Evolutionary conservation across 306 rosid genomes (phyloP).

Genomic region (Inga oerstediana): DNA sequence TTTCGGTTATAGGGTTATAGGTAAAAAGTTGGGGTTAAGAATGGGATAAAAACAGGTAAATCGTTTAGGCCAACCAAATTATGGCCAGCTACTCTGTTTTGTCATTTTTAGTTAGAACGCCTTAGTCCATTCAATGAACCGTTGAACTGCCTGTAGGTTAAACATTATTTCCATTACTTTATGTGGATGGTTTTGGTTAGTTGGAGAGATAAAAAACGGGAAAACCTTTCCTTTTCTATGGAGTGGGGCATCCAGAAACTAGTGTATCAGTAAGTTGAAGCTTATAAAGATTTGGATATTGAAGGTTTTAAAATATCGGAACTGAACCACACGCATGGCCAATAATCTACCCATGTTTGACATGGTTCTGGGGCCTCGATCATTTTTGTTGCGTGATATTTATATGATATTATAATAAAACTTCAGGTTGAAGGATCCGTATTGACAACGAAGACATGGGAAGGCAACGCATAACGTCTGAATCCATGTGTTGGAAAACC

Average conservation of each 20-base stretch:
- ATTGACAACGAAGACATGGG: not conserved
- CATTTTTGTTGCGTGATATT: not conserved
- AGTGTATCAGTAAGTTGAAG: not conserved
- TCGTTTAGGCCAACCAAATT: not conserved
- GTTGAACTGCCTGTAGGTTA: conserved; percentile 24
- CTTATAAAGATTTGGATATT: not conserved
- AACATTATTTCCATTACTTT: not conserved
- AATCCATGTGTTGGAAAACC: not conserved
- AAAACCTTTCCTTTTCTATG: not conserved
- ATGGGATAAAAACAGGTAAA: not conserved
- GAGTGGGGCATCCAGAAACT: not conserved
- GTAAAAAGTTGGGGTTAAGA: not conserved
- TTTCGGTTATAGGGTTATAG: not conserved
- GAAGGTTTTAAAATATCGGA: not conserved
- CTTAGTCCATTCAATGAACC: conserved; percentile 8
- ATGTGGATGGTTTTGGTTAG: not conserved
- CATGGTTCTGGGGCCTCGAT: not conserved
- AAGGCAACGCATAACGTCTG: not conserved
- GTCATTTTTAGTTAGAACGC: not conserved
- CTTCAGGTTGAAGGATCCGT: not conserved
- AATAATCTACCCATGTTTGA: not conserved
- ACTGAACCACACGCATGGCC: too few species aligned
- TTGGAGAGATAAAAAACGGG: not conserved
- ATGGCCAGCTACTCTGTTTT: not conserved
- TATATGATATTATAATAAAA: not conserved